These are phyloP conservation scores for Celoporthe dispersa DNA, from an alignment of 2,329 filamentous ascomycete genomes.

Conservation along the genomic window DNA sequence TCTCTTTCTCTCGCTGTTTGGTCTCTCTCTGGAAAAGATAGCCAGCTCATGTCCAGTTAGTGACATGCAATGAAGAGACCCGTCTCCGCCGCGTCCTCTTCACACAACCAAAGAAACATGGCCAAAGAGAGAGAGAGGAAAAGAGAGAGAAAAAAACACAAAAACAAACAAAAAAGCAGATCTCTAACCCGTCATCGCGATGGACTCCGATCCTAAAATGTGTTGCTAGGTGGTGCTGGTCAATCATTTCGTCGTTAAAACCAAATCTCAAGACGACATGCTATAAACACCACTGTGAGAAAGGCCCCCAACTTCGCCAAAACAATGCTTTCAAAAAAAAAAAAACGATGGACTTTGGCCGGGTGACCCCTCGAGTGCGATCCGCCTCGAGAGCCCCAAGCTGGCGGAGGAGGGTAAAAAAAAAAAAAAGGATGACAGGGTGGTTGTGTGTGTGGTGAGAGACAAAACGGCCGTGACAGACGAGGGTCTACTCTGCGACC, in stretches of 20 bases:
- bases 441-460: too few relatives aligned
- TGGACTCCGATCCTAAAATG: conserved; percentile 5
- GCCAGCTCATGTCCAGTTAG: neutral
- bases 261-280: neutral
- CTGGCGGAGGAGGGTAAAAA: neutral
- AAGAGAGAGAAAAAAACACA: neutral
- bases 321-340: conserved; percentile 20
- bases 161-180: conserved; percentile 1
- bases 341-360: neutral
- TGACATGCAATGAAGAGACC: conserved; percentile 1
- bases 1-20: neutral
- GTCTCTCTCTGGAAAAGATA: neutral
- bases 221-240: conserved; percentile 26
- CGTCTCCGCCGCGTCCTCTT: neutral
- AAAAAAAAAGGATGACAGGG: neutral
- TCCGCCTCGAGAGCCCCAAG: neutral
- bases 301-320: conserved; percentile 15
- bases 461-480: neutral
- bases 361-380: neutral
- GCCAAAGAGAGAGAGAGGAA: neutral
- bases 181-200: conserved; percentile 18
- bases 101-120: neutral
- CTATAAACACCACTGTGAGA: conserved; percentile 10
- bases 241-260: conserved; percentile 27
- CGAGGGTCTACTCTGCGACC: neutral